Conservation (phyloP, 2,329 filamentous ascomycete species). For the Albifimbria verrucaria region DNA sequence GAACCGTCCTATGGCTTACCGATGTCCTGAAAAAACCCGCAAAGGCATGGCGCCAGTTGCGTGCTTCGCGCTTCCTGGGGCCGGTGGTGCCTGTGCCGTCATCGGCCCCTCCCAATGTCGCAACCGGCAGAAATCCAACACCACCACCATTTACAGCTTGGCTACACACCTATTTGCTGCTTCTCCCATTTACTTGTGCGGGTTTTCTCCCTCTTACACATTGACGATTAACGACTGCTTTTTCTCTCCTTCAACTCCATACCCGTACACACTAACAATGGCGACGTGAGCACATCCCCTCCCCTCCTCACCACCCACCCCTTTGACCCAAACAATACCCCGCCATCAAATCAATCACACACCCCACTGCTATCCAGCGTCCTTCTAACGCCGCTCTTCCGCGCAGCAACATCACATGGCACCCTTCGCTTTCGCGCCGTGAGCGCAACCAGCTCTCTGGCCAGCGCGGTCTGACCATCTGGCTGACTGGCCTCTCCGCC, state of each 20-base stretch:
- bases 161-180: background rate
- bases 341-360: conserved; percentile 5
- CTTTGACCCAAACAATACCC: conserved; percentile 3
- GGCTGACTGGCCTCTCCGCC: conserved; percentile 95
- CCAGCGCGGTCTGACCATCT: conserved; percentile 91
- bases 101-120: background rate
- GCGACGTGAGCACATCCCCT: conserved; percentile 26
- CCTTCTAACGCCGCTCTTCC: too few species aligned
- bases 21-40: background rate
- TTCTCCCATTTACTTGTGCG: background rate
- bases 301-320: too few species aligned
- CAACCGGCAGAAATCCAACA: background rate
- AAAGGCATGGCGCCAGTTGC: background rate
- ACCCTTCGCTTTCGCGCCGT: conserved; percentile 72
- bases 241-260: conserved; percentile 2
- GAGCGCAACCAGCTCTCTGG: conserved; percentile 74
- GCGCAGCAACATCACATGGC: conserved; percentile 84
- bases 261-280: conserved; percentile 19
- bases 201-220: background rate
- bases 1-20: too few species aligned
- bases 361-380: conserved; percentile 1
- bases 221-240: background rate
- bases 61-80: background rate
- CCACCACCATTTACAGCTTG: background rate
- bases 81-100: background rate